Conservation (phyloP, 2,329 filamentous ascomycete genomes). For the Diaporthe helianthi region DNA sequence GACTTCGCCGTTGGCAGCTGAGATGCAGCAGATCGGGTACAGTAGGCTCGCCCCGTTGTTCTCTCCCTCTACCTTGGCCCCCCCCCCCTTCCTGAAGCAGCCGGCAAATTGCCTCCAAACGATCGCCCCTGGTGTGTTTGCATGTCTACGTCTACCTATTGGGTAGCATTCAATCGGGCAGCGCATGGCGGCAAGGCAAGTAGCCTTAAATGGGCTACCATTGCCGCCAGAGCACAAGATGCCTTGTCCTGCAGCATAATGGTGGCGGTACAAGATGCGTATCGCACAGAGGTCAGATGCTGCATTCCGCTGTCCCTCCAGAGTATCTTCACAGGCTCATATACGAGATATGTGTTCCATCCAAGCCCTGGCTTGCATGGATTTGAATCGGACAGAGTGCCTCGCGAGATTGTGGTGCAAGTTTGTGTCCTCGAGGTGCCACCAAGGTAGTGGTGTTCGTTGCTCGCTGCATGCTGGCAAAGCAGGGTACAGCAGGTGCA, state of each 20-base stretch:
- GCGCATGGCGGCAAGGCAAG: not conserved
- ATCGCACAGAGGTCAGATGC: slow-evolving; percentile 28
- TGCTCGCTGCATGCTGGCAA: slow-evolving; percentile 12
- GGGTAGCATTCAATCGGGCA: not conserved
- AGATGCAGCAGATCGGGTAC: slow-evolving; percentile 24
- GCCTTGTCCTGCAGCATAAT: slow-evolving; percentile 22
- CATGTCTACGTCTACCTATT: not conserved
- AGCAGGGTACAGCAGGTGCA: slow-evolving; percentile 19
- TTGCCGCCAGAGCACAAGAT: slow-evolving; percentile 7
- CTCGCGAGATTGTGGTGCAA: slow-evolving; percentile 30
- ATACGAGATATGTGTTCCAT: slow-evolving; percentile 29
- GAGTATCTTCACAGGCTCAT: slow-evolving; percentile 28
- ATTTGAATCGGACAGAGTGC: slow-evolving; percentile 21
- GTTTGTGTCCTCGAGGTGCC: slow-evolving; percentile 30
- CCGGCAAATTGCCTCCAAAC: not conserved
- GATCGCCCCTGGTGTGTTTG: not conserved
- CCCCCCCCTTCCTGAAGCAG: too few relatives aligned
- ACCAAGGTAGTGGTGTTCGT: slow-evolving; percentile 21
- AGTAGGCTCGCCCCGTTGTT: slow-evolving; percentile 21
- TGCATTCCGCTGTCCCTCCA: slow-evolving; percentile 15
- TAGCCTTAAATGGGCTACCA: not conserved
- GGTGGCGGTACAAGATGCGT: slow-evolving; percentile 17
- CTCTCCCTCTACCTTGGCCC: not conserved
- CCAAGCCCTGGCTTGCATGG: slow-evolving; percentile 11
- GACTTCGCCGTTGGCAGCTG: not conserved